Conservation (phyloP, 2,329 filamentous ascomycete genomes). For the Aspergillus uvarum region DNA sequence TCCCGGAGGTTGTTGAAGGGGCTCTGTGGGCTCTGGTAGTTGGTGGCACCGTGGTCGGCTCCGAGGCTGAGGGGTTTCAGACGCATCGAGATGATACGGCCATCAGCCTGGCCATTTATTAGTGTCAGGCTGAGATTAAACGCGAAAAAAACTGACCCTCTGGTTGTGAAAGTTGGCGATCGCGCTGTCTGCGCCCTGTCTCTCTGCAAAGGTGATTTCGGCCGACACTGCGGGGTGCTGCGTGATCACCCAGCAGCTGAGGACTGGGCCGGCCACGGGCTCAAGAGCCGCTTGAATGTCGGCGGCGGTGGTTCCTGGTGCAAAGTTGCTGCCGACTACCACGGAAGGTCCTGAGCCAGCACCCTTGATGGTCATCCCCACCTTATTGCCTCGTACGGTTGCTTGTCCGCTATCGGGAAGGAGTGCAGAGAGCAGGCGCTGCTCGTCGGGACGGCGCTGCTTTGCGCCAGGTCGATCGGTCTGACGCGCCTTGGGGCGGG, state of each 20-base stretch:
- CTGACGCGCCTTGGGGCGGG: slow-evolving; percentile 11
- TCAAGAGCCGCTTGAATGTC: slow-evolving; percentile 64
- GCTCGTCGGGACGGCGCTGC: slow-evolving; percentile 35
- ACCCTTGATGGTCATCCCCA: slow-evolving; percentile 57
- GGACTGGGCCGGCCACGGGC: slow-evolving; percentile 52
- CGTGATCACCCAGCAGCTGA: slow-evolving; percentile 55
- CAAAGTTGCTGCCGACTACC: slow-evolving; percentile 63
- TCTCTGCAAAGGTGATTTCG: slow-evolving; percentile 59
- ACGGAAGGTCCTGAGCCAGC: slow-evolving; percentile 54
- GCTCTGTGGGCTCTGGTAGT: slow-evolving; percentile 11
- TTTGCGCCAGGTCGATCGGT: slow-evolving; percentile 24
- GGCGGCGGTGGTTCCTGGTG: slow-evolving; percentile 63
- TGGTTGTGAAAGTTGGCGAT: slow-evolving; percentile 64
- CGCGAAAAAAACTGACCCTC: slow-evolving; percentile 45
- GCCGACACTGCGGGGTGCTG: slow-evolving; percentile 59
- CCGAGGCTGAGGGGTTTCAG: slow-evolving; percentile 41
- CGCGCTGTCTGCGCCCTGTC: slow-evolving; percentile 57
- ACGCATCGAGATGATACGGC: slow-evolving; percentile 58
- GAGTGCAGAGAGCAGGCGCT: slow-evolving; percentile 34
- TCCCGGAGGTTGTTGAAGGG: slow-evolving; percentile 40
- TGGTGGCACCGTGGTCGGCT: slow-evolving; percentile 5
- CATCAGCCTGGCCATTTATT: slow-evolving; percentile 54
- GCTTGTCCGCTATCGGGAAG: slow-evolving; percentile 31
- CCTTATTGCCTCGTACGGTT: slow-evolving; percentile 32
- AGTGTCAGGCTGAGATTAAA: slow-evolving; percentile 11